A percentile compares a stretch with the other conserved stretches of the same genome.
phyloP scores from a whole-genome alignment of 345 rosid genomes.

The Murraya koenigii region DNA sequence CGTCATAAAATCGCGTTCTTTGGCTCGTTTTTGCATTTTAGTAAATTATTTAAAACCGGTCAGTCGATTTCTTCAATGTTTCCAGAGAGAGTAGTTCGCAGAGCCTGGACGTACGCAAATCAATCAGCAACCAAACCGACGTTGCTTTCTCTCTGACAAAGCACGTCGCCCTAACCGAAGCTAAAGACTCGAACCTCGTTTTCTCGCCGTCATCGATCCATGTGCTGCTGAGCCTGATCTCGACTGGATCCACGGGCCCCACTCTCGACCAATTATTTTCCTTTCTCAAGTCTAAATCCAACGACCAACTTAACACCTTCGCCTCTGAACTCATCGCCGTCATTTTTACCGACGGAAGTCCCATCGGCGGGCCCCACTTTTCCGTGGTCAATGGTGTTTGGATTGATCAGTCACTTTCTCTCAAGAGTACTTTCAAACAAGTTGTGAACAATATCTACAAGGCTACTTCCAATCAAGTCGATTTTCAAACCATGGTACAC shows the following conservation, averaged over 20 bases:
- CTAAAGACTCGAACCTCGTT: constrained; percentile 54
- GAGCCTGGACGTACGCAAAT: constrained; percentile 60
- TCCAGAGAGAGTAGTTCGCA: background rate
- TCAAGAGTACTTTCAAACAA: constrained; percentile 58
- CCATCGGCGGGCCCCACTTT: constrained; percentile 62
- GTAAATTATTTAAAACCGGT: too few species aligned
- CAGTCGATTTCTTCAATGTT: background rate
- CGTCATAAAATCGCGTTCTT: too few species aligned
- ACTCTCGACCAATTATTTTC: constrained; percentile 75
- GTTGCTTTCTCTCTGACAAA: constrained; percentile 48
- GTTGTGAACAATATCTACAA: constrained; percentile 51
- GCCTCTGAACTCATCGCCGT: constrained; percentile 56
- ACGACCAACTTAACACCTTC: constrained; percentile 51
- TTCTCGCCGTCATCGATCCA: constrained; percentile 81
- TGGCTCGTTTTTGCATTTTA: too few species aligned
- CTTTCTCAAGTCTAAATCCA: constrained; percentile 59
- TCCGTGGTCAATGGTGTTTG: constrained; percentile 65
- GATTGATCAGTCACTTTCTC: constrained; percentile 59
- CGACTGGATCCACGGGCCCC: constrained; percentile 61
- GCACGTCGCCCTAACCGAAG: constrained; percentile 42
- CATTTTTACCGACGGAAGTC: constrained; percentile 66
- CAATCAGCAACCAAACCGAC: constrained; percentile 54
- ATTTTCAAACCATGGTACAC: constrained; percentile 69
- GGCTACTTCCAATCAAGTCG: constrained; percentile 58
- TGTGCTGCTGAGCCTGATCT: constrained; percentile 64